A percentile compares a stretch with the other conserved stretches of the same genome.
Conservation (phyloP, 495 filamentous ascomycete genomes). For the Penicillium silybi region DNA sequence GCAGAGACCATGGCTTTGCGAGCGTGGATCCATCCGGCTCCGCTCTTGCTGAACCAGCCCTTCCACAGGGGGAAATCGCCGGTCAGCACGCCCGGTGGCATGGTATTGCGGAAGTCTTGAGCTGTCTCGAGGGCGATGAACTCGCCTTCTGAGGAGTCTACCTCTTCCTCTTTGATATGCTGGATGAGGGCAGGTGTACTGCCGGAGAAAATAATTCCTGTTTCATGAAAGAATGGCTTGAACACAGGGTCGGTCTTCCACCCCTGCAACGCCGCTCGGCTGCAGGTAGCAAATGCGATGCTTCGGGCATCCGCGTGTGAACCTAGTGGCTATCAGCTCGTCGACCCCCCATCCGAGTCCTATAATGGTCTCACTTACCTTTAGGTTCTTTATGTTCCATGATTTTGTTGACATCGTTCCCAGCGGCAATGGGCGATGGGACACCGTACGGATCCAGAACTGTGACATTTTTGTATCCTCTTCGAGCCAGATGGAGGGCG, state of each 20-base stretch:
- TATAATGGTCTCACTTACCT: slow-evolving; percentile 18
- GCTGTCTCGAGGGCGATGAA: slow-evolving; percentile 26
- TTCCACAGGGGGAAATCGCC: slow-evolving; percentile 50
- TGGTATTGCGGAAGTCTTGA: slow-evolving; percentile 46
- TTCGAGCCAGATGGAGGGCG: slow-evolving; percentile 47
- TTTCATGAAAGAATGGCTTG: slow-evolving; percentile 46
- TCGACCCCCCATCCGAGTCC: background rate
- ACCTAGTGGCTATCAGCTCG: slow-evolving; percentile 11
- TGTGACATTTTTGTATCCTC: slow-evolving; percentile 44
- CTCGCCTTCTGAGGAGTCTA: slow-evolving; percentile 26
- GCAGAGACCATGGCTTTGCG: slow-evolving; percentile 43
- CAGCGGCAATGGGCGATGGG: slow-evolving; percentile 50
- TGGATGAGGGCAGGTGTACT: slow-evolving; percentile 30
- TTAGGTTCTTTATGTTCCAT: slow-evolving; percentile 46
- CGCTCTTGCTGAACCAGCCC: slow-evolving; percentile 39
- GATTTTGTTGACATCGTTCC: slow-evolving; percentile 56
- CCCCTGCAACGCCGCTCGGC: slow-evolving; percentile 34
- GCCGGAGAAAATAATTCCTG: slow-evolving; percentile 44
- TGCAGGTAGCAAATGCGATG: slow-evolving; percentile 33
- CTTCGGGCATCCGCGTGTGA: slow-evolving; percentile 22
- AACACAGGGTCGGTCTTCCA: slow-evolving; percentile 49
- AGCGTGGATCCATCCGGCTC: slow-evolving; percentile 51
- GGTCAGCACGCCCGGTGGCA: slow-evolving; percentile 49
- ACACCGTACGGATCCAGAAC: slow-evolving; percentile 45
- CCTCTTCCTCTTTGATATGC: slow-evolving; percentile 35